Percentiles rank a stretch among this genome's conserved stretches.
phyloP scores from a whole-genome alignment of 345 rosid genomes.

The Murraya paniculata region DNA sequence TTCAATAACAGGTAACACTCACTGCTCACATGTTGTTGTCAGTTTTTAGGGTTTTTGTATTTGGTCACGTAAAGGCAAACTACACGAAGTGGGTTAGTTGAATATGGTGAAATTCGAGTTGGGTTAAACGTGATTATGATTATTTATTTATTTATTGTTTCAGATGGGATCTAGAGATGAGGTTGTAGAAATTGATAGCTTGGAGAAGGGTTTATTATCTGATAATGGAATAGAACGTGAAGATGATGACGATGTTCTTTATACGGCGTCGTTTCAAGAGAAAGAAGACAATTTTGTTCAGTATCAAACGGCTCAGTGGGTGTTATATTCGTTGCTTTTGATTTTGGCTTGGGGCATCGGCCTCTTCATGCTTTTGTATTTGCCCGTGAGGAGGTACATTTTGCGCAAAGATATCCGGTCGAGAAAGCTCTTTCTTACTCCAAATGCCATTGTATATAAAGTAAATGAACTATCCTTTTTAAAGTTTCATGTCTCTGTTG shows the following conservation, averaged over 20 bases:
- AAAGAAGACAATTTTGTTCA: slow-evolving; percentile 54
- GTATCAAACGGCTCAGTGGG: slow-evolving; percentile 57
- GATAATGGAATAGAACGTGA: slow-evolving; percentile 19
- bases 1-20: not conserved
- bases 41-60: not conserved
- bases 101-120: too few relatives aligned
- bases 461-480: slow-evolving; percentile 25
- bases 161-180: slow-evolving; percentile 50
- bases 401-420: slow-evolving; percentile 57
- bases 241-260: slow-evolving; percentile 42
- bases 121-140: not conserved
- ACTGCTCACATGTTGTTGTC: not conserved
- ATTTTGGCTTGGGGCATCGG: slow-evolving; percentile 68
- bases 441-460: slow-evolving; percentile 58
- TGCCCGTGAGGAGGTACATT: slow-evolving; percentile 58
- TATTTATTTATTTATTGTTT: not conserved
- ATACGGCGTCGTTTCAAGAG: slow-evolving; percentile 51
- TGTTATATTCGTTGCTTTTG: slow-evolving; percentile 52
- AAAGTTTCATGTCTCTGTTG: not conserved
- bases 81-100: not conserved
- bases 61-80: not conserved
- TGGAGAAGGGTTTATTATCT: slow-evolving; percentile 50
- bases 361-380: slow-evolving; percentile 56
- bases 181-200: slow-evolving; percentile 51
- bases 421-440: slow-evolving; percentile 61